Evolutionary conservation across 1,284 basidiomycete species (phyloP).

Genomic region (Cronartium ribicola): DNA sequence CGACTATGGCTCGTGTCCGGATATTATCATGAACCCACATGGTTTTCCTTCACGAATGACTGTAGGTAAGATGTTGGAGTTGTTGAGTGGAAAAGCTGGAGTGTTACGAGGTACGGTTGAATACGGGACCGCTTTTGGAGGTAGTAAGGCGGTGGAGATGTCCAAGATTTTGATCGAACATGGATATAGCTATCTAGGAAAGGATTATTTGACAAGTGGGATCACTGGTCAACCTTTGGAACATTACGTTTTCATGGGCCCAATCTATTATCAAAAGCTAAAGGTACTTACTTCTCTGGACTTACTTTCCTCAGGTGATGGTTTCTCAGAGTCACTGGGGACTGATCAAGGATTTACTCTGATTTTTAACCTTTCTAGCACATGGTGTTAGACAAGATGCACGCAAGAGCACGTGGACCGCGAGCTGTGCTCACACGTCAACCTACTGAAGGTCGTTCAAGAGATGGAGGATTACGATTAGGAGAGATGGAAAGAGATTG

Average conservation of each 20-base stretch:
- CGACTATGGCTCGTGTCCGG: constrained; percentile 85
- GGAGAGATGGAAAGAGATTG: constrained; percentile 99
- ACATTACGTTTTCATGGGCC: constrained; percentile 96
- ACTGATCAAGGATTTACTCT: constrained; percentile 22
- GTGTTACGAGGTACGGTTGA: constrained; percentile 79
- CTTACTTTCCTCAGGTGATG: constrained; percentile 58
- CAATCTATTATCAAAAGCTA: constrained; percentile 91
- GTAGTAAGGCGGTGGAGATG: constrained; percentile 99
- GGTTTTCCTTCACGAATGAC: constrained; percentile 99
- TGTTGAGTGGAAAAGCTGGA: constrained; percentile 91
- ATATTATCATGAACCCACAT: constrained; percentile 99
- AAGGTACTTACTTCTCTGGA: constrained; percentile 8
- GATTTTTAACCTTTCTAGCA: constrained; percentile 60
- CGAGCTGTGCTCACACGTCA: constrained; percentile 94
- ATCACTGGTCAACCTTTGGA: constrained; percentile 95
- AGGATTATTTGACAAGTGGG: constrained; percentile 96
- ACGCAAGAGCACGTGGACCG: constrained; percentile 91
- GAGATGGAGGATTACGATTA: constrained; percentile 92
- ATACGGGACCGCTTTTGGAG: constrained; percentile 83
- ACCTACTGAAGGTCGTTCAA: constrained; percentile 94
- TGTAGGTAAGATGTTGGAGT: constrained; percentile 99
- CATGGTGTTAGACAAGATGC: constrained; percentile 99
- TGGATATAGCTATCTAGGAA: constrained; percentile 94
- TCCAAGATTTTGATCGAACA: constrained; percentile 87
- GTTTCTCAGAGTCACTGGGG: neutral